These are phyloP conservation scores for Neospermospora avenae DNA, from an alignment of 2,329 filamentous ascomycete species.

Conservation along the genomic window DNA sequence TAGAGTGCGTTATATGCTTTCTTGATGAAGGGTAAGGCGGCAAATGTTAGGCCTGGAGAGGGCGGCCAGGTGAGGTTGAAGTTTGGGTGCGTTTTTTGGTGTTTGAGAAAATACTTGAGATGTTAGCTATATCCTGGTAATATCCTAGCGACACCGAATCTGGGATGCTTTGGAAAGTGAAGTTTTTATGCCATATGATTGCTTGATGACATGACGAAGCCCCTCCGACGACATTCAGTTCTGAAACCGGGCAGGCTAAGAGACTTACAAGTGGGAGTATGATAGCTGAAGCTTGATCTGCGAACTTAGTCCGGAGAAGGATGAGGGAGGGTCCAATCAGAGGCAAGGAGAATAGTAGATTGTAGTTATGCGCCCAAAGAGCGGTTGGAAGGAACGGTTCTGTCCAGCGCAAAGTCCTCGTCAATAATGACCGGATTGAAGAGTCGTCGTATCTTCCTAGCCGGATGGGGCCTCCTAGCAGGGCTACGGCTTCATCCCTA, in stretches of 20 bases:
- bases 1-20: constrained; percentile 62
- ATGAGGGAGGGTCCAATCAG: constrained; percentile 66
- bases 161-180: no score
- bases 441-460: not conserved
- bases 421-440: not conserved
- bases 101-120: constrained; percentile 28
- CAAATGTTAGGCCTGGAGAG: constrained; percentile 61
- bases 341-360: constrained; percentile 51
- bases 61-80: constrained; percentile 44
- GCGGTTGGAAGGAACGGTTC: constrained; percentile 30
- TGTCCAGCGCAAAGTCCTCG: not conserved
- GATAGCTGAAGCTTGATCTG: constrained; percentile 44
- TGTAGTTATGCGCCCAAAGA: not conserved
- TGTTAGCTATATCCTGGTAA: constrained; percentile 6
- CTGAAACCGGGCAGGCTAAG: no score
- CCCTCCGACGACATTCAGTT: no score
- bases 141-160: not conserved
- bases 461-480: constrained; percentile 12
- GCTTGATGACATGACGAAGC: no score
- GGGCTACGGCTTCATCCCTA: constrained; percentile 48
- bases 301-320: constrained; percentile 61
- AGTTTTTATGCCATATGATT: no score
- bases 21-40: constrained; percentile 62
- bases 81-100: constrained; percentile 4
- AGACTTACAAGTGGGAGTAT: constrained; percentile 35